Base-by-base conservation (phyloP, 2,329 filamentous ascomycete genomes). In the Ophiostoma novo-ulmi region DNA sequence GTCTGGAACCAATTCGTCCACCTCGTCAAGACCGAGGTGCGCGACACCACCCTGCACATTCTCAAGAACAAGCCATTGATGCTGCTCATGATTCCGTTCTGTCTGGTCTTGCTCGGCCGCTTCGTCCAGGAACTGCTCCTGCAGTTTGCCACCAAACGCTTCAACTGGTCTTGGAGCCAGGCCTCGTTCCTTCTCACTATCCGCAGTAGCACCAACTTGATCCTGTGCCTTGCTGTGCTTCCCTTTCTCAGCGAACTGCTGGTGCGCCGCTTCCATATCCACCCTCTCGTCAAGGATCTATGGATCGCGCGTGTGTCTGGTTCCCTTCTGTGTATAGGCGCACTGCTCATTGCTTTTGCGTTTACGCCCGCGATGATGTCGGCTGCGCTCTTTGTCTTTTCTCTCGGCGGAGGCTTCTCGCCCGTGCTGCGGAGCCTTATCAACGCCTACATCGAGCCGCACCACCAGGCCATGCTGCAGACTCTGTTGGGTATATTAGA, bases 381-480 rank as follows among this genome's bases (percentile, higher is more conserved):
- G 7, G 11, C 48, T 7, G 81, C 82, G 1, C 80, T 87, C 39
- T 75, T 84, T 31, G 76, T 84, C 17, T 80, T 81, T 14, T 81
- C 81, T 4, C 72, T 85, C 0, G 85, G 86, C 0, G 74, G 74
- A 17, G 85, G 85, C 6, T 80, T 83, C 65, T 69, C 75, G 0
- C 74, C 82, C 0, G 75, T 86, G 1, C 75, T 83, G 22, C 80
- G 86, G 44, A 83, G 82, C 3, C 76, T 88, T 7, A 76, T 87
- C n/a, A 86, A 83, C 64, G 80, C 81, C 11, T 75, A 87, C 13
- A 83, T 88, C 14, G 84, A 85, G 73, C 80, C 82, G 31, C 81
- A 85, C 71, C 82, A 86, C 5, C 79, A 87, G 14, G 86, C 84
- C 31, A 82, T 82, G 0, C 77, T 87, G 35, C 88, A 87, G 75